Base-by-base conservation (phyloP, 805 yeast genomes). In the fission yeast (Schizosaccharomyces pombe) region DNA sequence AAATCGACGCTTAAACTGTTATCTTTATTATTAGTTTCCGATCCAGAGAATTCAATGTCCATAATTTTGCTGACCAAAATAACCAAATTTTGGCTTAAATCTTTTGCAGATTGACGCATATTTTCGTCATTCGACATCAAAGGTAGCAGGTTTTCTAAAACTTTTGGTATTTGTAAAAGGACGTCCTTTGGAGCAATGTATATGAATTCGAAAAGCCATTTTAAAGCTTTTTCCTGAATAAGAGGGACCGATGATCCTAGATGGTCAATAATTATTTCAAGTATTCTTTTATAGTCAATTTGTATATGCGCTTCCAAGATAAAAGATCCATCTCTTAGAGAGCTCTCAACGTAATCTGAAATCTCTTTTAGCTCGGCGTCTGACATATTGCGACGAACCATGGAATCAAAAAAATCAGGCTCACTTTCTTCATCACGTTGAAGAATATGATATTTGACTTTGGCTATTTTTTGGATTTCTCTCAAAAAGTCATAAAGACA, bases 271-370 rank as follows among this genome's bases (percentile, higher is more conserved):
- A 91, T 65, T 43, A 89, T 85, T 52, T 80, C 85, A 34, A 86
- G 79, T 84, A 43, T 16, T 43, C 26, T 43, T 5, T 43, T 19
- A 29, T 24, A 43, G 66, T 86, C 89, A 32, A 89, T 72, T 56
- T 75, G 77, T 22, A 86, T 78, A 63, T 87, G 94, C 64, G 86
- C 95, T 2, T 86, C 85, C 0, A 82, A 79, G 8, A 76, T 70
- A 62, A 82, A 78, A 14, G 76, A 63, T 4, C 75, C 82, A 26
- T 78, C 81, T 52, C 74, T 71, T 9, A 56, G 56, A 4, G 59
- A 43, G 26, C 30, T 24, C n/a, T 43, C 49, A 9, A 43, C 49
- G 30, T 43, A 43, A 8, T 43, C 49, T 43, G 30, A 22, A 26
- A 43, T 19, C n/a, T 43, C 49, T 9, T 19, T 28, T 30, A 26